Evolutionary conservation across 2,329 filamentous ascomycete genomes (phyloP).

Genomic region (Fusarium stilboides): DNA sequence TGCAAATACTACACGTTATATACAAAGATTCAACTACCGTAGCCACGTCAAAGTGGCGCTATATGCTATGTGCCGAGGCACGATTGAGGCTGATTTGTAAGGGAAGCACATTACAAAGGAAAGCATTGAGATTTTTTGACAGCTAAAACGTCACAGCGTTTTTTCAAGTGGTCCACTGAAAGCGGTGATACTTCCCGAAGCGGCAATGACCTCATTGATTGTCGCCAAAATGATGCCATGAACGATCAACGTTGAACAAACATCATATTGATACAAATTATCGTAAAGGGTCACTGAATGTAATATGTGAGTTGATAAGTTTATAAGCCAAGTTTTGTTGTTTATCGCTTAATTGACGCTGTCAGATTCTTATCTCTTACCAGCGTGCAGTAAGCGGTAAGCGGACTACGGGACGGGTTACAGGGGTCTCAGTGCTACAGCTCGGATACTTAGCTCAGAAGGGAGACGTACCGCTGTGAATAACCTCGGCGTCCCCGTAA

Average conservation of each 20-base stretch:
- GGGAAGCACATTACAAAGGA: slow-evolving; percentile 3
- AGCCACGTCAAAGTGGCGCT: slow-evolving; percentile 28
- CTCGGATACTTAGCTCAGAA: slow-evolving; percentile 14
- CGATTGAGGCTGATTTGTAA: slow-evolving; percentile 31
- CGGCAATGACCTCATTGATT: slow-evolving; percentile 35
- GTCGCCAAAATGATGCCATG: not conserved
- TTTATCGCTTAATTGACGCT: not conserved
- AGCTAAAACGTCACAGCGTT: slow-evolving; percentile 36
- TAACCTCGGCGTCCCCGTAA: slow-evolving; percentile 22
- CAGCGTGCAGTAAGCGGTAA: not conserved
- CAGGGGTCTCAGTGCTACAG: not conserved
- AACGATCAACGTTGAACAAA: too few relatives aligned
- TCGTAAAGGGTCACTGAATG: too few relatives aligned
- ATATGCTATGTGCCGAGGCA: slow-evolving; percentile 20
- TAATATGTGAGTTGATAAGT: too few relatives aligned
- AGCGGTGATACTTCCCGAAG: slow-evolving; percentile 40
- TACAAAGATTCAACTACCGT: slow-evolving; percentile 14
- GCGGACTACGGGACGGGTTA: not conserved
- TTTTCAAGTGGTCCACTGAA: slow-evolving; percentile 21
- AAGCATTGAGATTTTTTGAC: slow-evolving; percentile 23
- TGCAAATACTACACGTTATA: slow-evolving; percentile 18
- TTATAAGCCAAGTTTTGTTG: too few relatives aligned
- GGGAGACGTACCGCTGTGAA: not conserved
- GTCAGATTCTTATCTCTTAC: not conserved
- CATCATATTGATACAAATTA: too few relatives aligned